phyloP scores from a whole-genome alignment of 2,329 filamentous ascomycete genomes.

The Cercospora canescens region DNA sequence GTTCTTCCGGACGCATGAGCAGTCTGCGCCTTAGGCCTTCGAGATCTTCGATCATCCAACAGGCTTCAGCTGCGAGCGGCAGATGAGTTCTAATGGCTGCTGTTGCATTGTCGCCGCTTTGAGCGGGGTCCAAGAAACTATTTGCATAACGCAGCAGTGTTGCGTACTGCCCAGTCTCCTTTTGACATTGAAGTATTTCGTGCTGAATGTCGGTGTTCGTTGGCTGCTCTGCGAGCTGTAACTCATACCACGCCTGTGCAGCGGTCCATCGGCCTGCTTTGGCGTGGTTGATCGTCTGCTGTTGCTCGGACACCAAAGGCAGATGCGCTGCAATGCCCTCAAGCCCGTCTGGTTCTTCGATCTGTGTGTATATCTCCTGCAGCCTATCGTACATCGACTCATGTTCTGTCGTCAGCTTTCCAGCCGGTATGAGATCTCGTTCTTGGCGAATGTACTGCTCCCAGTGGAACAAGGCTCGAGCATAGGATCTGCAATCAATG shows the following conservation, averaged over 20 bases:
- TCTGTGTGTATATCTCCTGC: conserved; percentile 93
- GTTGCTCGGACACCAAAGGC: conserved; percentile 83
- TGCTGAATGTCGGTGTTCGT: conserved; percentile 75
- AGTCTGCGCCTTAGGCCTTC: conserved; percentile 67
- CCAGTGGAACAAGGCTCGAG: conserved; percentile 88
- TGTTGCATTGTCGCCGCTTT: conserved; percentile 8
- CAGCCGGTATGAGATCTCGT: conserved; percentile 43
- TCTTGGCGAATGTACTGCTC: conserved; percentile 79
- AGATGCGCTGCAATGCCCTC: conserved; percentile 91
- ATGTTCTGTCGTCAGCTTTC: conserved; percentile 40
- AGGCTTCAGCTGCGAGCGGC: conserved; percentile 84
- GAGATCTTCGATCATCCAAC: conserved; percentile 88
- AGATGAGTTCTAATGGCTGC: conserved; percentile 42
- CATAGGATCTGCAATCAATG: conserved; percentile 91
- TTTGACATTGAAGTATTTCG: conserved; percentile 82
- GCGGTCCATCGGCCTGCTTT: conserved; percentile 93
- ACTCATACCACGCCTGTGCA: conserved; percentile 96
- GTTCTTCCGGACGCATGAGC: conserved; percentile 24
- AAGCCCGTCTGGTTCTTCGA: conserved; percentile 95
- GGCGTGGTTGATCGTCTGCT: conserved; percentile 88
- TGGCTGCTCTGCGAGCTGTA: conserved; percentile 78
- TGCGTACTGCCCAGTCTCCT: conserved; percentile 86
- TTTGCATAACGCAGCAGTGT: conserved; percentile 79
- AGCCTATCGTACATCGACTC: conserved; percentile 61
- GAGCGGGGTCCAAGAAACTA: conserved; percentile 54